A percentile compares a stretch with the other conserved stretches of the same genome.
phyloP scores from a whole-genome alignment of 2,329 filamentous ascomycete species.

The Pyrenophora seminiperda region DNA sequence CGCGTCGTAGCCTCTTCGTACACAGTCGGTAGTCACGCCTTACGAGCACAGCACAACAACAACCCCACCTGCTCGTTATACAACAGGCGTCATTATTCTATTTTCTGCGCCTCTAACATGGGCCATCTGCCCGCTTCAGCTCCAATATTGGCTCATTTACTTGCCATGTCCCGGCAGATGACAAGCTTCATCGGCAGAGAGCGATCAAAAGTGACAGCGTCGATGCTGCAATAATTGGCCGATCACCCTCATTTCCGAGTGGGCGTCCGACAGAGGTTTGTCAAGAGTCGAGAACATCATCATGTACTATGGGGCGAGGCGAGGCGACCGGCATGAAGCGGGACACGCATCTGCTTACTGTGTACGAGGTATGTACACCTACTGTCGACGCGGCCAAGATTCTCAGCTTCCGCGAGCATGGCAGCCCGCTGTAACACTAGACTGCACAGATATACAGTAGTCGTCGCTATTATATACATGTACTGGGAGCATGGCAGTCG shows the following conservation, averaged over 20 bases:
- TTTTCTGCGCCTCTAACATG: neutral
- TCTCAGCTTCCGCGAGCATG: constrained; percentile 1
- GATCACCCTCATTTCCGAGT: constrained; percentile 18
- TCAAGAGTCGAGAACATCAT: constrained; percentile 11
- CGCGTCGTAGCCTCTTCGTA: too few relatives aligned
- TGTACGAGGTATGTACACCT: too few relatives aligned
- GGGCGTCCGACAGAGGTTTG: constrained; percentile 8
- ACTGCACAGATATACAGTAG: too few relatives aligned
- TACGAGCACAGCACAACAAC: neutral
- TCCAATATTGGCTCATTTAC: constrained; percentile 15
- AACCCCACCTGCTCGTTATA: neutral
- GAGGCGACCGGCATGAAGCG: constrained; percentile 6
- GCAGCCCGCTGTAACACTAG: neutral
- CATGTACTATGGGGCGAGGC: constrained; percentile 1
- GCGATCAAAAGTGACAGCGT: neutral
- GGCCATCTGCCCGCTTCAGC: constrained; percentile 2
- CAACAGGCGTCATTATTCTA: neutral
- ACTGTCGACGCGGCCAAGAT: constrained; percentile 2
- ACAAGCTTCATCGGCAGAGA: constrained; percentile 4
- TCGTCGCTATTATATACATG: neutral
- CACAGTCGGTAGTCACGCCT: too few relatives aligned
- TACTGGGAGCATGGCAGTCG: neutral
- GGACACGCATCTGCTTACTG: constrained; percentile 9
- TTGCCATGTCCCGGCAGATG: constrained; percentile 1
- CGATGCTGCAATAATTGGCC: constrained; percentile 3